Percentiles rank a stretch among this genome's conserved stretches.
Conservation (phyloP, 139 green algal genomes). For the Chlamydomonas asymmetrica region DNA sequence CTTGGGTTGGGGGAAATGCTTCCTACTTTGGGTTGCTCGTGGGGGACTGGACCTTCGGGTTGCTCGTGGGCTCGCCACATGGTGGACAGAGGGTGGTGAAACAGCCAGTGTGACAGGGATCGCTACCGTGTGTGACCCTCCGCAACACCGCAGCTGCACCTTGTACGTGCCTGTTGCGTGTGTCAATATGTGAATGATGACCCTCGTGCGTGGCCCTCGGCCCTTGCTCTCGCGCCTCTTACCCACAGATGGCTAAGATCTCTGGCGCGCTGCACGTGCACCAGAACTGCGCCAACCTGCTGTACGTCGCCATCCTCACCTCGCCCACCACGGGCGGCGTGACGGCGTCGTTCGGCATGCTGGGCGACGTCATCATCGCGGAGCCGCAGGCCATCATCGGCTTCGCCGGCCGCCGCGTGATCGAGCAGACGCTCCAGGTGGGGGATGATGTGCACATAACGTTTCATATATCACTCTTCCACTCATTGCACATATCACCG, state of each 20-base stretch:
- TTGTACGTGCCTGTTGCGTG: no score
- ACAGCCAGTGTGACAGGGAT: no score
- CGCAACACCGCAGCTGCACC: no score
- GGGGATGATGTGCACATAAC: no score
- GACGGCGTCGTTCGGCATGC: conserved; percentile 64
- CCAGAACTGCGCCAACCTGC: conserved; percentile 66
- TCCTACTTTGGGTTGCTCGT: no score
- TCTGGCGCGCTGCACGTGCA: conserved; percentile 59
- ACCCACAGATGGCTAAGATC: conserved; percentile 67
- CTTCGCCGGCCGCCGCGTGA: conserved; percentile 62
- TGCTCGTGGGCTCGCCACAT: no score
- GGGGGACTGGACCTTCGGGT: no score
- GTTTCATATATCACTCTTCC: no score
- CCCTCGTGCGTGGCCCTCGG: conserved; percentile 31
- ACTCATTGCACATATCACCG: no score
- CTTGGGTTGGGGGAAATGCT: no score
- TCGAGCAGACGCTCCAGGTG: conserved; percentile 71
- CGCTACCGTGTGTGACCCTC: no score
- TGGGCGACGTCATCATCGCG: conserved; percentile 66
- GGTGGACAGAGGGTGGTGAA: no score
- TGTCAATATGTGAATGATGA: conserved; percentile 21
- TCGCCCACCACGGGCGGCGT: conserved; percentile 64
- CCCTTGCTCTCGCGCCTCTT: conserved; percentile 11
- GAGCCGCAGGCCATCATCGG: conserved; percentile 64
- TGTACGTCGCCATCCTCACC: conserved; percentile 64